These are phyloP conservation scores for Monilinia polystroma DNA, from an alignment of 2,329 filamentous ascomycete genomes.

Conservation along the genomic window DNA sequence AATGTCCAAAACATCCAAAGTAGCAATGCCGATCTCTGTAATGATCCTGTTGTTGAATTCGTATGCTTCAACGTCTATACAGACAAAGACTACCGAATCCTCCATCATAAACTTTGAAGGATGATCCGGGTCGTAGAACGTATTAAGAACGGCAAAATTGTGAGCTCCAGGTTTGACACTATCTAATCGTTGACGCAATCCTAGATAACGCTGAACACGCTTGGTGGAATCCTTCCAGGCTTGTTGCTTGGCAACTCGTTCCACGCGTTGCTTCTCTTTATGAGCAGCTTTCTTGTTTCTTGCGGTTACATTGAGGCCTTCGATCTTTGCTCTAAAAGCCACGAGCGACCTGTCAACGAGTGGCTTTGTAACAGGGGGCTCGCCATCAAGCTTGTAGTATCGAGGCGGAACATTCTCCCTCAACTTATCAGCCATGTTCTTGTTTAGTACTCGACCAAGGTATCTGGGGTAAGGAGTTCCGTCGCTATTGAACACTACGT, in stretches of 20 bases:
- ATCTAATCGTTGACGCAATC: slow-evolving; percentile 51
- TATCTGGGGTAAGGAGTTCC: slow-evolving; percentile 65
- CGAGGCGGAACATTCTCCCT: slow-evolving; percentile 39
- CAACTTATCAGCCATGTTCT: slow-evolving; percentile 38
- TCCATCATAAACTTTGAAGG: slow-evolving; percentile 50
- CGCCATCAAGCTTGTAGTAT: slow-evolving; percentile 33
- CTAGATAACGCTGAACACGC: slow-evolving; percentile 68
- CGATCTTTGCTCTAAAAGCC: slow-evolving; percentile 55
- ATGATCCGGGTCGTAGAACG: slow-evolving; percentile 46
- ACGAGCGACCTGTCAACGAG: slow-evolving; percentile 44
- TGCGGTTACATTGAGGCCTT: slow-evolving; percentile 49
- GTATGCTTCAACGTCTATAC: slow-evolving; percentile 79
- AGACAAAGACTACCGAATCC: slow-evolving; percentile 65
- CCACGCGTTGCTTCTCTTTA: slow-evolving; percentile 50
- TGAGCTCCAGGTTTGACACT: slow-evolving; percentile 23
- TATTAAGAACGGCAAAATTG: slow-evolving; percentile 31
- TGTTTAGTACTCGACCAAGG: slow-evolving; percentile 56
- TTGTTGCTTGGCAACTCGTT: slow-evolving; percentile 51
- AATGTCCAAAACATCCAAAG: slow-evolving; percentile 67
- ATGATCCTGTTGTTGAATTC: slow-evolving; percentile 66
- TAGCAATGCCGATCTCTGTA: slow-evolving; percentile 83
- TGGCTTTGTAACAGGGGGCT: slow-evolving; percentile 35
- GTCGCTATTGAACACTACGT: slow-evolving; percentile 59
- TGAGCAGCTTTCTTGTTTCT: slow-evolving; percentile 48
- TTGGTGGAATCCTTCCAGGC: slow-evolving; percentile 57